These are phyloP conservation scores for Nicotiana undulata DNA, from an alignment of 257 asterid species.

Conservation along the genomic window DNA sequence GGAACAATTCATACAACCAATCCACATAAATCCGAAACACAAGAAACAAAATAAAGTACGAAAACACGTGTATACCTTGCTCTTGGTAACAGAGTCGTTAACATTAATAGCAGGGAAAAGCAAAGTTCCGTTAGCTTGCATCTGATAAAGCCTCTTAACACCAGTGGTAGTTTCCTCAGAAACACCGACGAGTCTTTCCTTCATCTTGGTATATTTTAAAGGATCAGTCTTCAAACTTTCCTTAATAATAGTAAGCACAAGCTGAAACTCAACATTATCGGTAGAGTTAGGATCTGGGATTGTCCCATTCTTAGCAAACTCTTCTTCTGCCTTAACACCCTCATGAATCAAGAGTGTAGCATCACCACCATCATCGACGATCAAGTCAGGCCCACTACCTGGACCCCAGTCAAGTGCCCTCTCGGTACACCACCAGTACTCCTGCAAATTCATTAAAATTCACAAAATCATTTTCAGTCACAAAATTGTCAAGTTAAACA, in stretches of 20 bases:
- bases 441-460: slow-evolving; percentile 22
- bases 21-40: background rate
- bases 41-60: background rate
- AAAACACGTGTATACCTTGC: slow-evolving; percentile 47
- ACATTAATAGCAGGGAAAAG: slow-evolving; percentile 82
- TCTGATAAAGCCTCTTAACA: slow-evolving; percentile 85
- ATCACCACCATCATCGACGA: slow-evolving; percentile 90
- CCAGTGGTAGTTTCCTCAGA: slow-evolving; percentile 96
- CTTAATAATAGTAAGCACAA: slow-evolving; percentile 52
- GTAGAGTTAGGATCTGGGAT: slow-evolving; percentile 72
- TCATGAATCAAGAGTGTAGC: slow-evolving; percentile 76
- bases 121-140: slow-evolving; percentile 71
- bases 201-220: slow-evolving; percentile 58
- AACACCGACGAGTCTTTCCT: slow-evolving; percentile 78
- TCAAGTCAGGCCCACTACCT: slow-evolving; percentile 73
- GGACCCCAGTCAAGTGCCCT: slow-evolving; percentile 89
- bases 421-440: slow-evolving; percentile 98
- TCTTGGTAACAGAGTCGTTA: slow-evolving; percentile 85
- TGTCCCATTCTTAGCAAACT: slow-evolving; percentile 44
- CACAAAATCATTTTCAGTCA: background rate
- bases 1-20: background rate
- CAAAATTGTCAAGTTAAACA: too few species aligned
- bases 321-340: slow-evolving; percentile 88
- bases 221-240: slow-evolving; percentile 73
- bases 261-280: slow-evolving; percentile 74